A percentile compares a stretch with the other conserved stretches of the same genome.
Evolutionary conservation across 1,284 basidiomycete genomes (phyloP).

Genomic region (Ceratobasidium theobromae): DNA sequence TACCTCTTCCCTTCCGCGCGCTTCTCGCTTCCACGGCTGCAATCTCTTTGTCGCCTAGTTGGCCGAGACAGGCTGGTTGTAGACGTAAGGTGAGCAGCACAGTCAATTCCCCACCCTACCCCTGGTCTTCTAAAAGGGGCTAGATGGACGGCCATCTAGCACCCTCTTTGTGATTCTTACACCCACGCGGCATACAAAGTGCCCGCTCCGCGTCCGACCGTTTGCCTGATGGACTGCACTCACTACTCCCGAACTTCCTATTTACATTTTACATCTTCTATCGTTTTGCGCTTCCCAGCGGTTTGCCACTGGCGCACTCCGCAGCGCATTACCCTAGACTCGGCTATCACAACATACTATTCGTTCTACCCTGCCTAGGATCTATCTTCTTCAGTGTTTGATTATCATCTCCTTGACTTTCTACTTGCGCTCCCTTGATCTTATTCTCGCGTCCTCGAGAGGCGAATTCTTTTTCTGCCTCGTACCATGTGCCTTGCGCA

Average conservation of each 20-base stretch:
- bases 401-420: background rate
- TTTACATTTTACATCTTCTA: no score
- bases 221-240: no score
- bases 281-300: no score
- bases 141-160: background rate
- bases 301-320: no score
- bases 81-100: slow-evolving; percentile 76
- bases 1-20: slow-evolving; percentile 84
- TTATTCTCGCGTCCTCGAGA: background rate
- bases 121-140: background rate
- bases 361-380: background rate
- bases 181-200: background rate
- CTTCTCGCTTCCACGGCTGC: slow-evolving; percentile 76
- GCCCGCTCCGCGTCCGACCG: no score
- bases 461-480: no score
- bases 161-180: background rate
- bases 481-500: no score
- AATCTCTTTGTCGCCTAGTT: slow-evolving; percentile 62
- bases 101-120: background rate
- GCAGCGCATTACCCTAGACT: no score
- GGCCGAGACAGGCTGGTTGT: slow-evolving; percentile 91
- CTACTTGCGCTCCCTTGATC: background rate
- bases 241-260: no score
- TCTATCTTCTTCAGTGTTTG: background rate
- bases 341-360: background rate